phyloP scores from a whole-genome alignment of 805 yeast species.

The Sugiyamaella mastotermitis region DNA sequence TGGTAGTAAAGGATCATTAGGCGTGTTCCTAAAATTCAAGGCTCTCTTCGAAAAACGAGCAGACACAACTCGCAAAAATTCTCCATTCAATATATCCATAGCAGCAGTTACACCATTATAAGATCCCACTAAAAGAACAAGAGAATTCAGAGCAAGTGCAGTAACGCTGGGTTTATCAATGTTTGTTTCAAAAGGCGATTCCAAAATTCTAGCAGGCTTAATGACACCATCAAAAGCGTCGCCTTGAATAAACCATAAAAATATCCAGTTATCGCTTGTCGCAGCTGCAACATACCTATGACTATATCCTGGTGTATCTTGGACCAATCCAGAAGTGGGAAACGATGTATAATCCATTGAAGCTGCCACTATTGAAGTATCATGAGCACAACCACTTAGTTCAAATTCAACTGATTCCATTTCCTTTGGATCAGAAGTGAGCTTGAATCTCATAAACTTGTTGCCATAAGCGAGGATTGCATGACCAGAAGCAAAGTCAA shows the following conservation, averaged over 20 bases:
- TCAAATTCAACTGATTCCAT: constrained; percentile 2
- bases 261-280: constrained; percentile 13
- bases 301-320: constrained; percentile 17
- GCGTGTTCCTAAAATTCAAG: constrained; percentile 17
- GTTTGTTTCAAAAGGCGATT: constrained; percentile 16
- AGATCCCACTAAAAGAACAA: constrained; percentile 25
- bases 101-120: constrained; percentile 25
- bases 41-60: constrained; percentile 25
- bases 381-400: constrained; percentile 1
- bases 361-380: constrained; percentile 8
- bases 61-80: constrained; percentile 22
- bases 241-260: constrained; percentile 17
- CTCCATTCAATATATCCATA: constrained; percentile 26
- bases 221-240: constrained; percentile 5
- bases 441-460: constrained; percentile 7
- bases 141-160: constrained; percentile 26
- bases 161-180: constrained; percentile 19
- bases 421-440: constrained; percentile 4
- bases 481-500: constrained; percentile 15
- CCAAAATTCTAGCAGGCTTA: constrained; percentile 11
- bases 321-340: constrained; percentile 11
- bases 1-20: constrained; percentile 19
- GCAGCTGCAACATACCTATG: constrained; percentile 20
- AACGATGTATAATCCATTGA: constrained; percentile 19
- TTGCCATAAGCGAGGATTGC: constrained; percentile 13